phyloP scores from a whole-genome alignment of 2,329 filamentous ascomycete genomes.

The Aciculosporium take region DNA sequence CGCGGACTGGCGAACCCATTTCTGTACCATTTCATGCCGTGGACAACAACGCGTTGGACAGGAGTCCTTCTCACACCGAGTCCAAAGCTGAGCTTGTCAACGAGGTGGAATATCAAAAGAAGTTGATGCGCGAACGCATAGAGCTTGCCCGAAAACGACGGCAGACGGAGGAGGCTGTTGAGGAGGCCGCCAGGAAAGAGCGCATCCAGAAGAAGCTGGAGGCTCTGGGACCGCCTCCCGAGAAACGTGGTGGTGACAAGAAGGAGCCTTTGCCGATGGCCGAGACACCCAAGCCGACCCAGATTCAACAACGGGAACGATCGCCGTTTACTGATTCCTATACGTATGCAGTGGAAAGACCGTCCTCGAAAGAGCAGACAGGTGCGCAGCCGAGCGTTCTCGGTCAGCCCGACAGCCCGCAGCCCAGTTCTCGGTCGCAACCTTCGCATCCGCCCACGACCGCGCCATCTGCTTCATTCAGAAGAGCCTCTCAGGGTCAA shows the following conservation, averaged over 20 bases:
- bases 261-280: constrained; percentile 30
- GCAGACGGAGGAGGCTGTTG: constrained; percentile 53
- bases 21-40: constrained; percentile 26
- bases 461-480: constrained; percentile 8
- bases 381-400: constrained; percentile 1
- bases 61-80: constrained; percentile 18
- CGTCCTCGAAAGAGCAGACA: neutral
- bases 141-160: constrained; percentile 56
- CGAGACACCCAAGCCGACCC: constrained; percentile 23
- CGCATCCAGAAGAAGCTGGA: constrained; percentile 60
- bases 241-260: constrained; percentile 43
- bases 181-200: constrained; percentile 57
- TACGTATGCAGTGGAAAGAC: constrained; percentile 2
- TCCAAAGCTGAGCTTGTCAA: constrained; percentile 27
- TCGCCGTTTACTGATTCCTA: constrained; percentile 8
- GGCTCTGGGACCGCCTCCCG: constrained; percentile 50
- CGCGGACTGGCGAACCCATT: constrained; percentile 24
- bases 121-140: constrained; percentile 56
- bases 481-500: constrained; percentile 20
- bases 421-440: constrained; percentile 4
- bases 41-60: constrained; percentile 15
- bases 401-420: constrained; percentile 3
- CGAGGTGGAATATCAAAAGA: constrained; percentile 51
- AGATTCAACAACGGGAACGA: constrained; percentile 22
- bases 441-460: constrained; percentile 9